Evolutionary conservation across 2,329 filamentous ascomycete genomes (phyloP).

Genomic region (Fusarium miscanthi): DNA sequence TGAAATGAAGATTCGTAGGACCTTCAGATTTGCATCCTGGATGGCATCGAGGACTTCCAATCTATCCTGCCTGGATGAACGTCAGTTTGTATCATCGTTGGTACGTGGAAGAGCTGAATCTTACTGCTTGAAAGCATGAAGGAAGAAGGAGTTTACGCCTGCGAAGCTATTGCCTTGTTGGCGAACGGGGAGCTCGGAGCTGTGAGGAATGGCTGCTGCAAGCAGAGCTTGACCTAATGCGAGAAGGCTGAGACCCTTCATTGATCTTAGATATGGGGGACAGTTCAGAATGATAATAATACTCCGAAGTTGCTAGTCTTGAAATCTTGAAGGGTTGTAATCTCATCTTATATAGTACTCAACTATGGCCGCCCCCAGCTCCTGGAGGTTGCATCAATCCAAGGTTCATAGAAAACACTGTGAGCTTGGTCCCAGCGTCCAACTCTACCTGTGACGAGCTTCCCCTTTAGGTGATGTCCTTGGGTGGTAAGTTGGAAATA

Average conservation of each 20-base stretch:
- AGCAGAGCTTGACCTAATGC: not conserved
- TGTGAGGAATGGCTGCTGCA: not conserved
- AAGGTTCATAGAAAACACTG: accelerated
- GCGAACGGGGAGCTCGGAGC: not conserved
- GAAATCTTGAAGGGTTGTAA: accelerated
- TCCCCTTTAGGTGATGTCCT: not conserved
- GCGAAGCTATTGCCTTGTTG: not conserved
- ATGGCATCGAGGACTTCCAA: not conserved
- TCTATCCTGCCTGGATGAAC: not conserved
- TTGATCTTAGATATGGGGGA: not conserved
- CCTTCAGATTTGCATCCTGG: not conserved
- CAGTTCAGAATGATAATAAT: accelerated
- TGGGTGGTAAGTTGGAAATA: no score
- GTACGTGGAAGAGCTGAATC: accelerated
- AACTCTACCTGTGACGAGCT: not conserved
- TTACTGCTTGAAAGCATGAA: not conserved
- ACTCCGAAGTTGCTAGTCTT: not conserved
- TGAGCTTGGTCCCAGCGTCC: not conserved
- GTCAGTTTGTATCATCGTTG: not conserved
- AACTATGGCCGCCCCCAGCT: accelerated
- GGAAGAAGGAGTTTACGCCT: not conserved
- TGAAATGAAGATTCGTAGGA: not conserved
- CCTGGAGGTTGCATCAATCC: not conserved
- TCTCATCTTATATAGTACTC: not conserved
- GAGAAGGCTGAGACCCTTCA: not conserved